phyloP scores from a whole-genome alignment of 1,284 basidiomycete species.

The Cryptococcus amylolentus region DNA sequence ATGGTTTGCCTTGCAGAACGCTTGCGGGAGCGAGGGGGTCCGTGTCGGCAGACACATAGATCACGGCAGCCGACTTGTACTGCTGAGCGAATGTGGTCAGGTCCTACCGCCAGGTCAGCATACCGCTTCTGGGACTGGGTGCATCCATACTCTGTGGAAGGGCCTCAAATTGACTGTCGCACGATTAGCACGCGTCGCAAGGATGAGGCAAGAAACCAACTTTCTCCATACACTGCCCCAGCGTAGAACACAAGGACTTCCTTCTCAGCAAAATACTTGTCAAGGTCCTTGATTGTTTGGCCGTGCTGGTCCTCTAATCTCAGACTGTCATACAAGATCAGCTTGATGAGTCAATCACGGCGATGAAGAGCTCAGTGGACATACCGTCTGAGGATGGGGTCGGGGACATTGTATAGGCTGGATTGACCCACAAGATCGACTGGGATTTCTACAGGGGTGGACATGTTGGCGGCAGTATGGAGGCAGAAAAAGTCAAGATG shows the following conservation, averaged over 20 bases:
- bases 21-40: conserved; percentile 26
- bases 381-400: conserved; percentile 45
- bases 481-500: too few species aligned
- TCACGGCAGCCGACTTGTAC: conserved; percentile 29
- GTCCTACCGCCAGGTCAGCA: conserved; percentile 17
- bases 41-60: conserved; percentile 49
- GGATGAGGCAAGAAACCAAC: conserved; percentile 11
- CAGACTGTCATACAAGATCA: conserved; percentile 22
- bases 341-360: not conserved
- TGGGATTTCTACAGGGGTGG: conserved; percentile 24
- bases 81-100: conserved; percentile 31
- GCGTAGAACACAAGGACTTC: conserved; percentile 48
- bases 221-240: conserved; percentile 39
- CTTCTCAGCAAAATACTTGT: conserved; percentile 37
- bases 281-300: conserved; percentile 37
- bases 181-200: not conserved
- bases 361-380: conserved; percentile 6
- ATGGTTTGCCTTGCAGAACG: conserved; percentile 41
- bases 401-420: conserved; percentile 41
- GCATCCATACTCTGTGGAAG: conserved; percentile 25
- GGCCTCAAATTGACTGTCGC: conserved; percentile 26
- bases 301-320: conserved; percentile 45
- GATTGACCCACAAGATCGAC: conserved; percentile 39
- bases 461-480: not conserved
- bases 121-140: not conserved